A percentile compares a stretch with the other conserved stretches of the same genome.
Evolutionary conservation across 306 rosid genomes (phyloP).

Genomic region (Rosa lucieae): DNA sequence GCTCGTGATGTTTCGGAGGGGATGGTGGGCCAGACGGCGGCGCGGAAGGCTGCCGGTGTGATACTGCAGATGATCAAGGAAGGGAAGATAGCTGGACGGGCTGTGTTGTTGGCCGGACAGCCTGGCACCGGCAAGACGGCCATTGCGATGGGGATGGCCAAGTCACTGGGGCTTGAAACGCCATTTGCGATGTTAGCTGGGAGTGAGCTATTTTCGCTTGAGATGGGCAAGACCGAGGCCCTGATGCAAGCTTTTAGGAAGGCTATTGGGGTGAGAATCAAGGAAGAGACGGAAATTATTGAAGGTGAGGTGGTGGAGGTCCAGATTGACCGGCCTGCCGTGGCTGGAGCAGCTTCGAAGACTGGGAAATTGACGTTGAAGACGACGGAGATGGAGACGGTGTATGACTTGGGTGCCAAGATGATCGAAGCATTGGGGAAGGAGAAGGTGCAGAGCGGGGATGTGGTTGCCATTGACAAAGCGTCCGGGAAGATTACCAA

Average conservation of each 20-base stretch:
- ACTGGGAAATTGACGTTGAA: conserved; percentile 85
- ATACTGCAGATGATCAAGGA: conserved; percentile 90
- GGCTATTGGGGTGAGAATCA: conserved; percentile 89
- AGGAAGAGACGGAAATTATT: conserved; percentile 95
- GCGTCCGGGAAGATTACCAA: conserved; percentile 92
- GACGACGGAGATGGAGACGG: conserved; percentile 98
- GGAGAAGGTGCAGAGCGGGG: conserved; percentile 95
- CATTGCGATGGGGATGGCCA: conserved; percentile 99
- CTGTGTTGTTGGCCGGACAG: conserved; percentile 83
- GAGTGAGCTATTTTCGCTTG: conserved; percentile 92
- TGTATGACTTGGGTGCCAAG: conserved; percentile 93
- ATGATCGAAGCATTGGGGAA: conserved; percentile 93
- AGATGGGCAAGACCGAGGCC: conserved; percentile 95
- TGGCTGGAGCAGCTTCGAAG: conserved; percentile 80
- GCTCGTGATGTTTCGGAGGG: conserved; percentile 89
- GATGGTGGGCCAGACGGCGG: conserved; percentile 91
- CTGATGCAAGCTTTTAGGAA: conserved; percentile 85
- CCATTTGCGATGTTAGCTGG: conserved; percentile 98
- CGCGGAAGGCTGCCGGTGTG: conserved; percentile 92
- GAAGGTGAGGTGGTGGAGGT: conserved; percentile 98
- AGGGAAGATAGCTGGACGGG: conserved; percentile 93
- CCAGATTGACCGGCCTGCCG: conserved; percentile 86
- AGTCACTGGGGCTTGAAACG: conserved; percentile 88
- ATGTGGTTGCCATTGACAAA: conserved; percentile 65
- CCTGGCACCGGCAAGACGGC: conserved; percentile 99